Conservation (phyloP, 768 basidiomycete genomes). For the Suillus plorans region DNA sequence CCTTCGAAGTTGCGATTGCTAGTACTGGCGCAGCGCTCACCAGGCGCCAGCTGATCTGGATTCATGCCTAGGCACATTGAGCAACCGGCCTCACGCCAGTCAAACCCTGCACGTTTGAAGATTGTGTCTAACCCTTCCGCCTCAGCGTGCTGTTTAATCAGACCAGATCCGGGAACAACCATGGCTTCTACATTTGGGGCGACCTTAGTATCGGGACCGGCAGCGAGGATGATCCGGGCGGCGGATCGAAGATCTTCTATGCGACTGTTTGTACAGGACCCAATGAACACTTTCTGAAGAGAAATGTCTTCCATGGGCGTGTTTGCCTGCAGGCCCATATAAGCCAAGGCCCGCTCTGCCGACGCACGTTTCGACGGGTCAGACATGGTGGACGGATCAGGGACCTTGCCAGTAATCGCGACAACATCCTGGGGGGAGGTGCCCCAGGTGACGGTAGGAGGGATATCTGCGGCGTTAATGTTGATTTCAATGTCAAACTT, state of each 20-base stretch:
- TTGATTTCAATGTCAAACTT: conserved; percentile 82
- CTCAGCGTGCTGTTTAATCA: conserved; percentile 90
- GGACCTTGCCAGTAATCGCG: conserved; percentile 78
- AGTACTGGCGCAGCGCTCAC: conserved; percentile 86
- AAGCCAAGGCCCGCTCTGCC: conserved; percentile 72
- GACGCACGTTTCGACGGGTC: conserved; percentile 67
- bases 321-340: conserved; percentile 85
- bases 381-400: conserved; percentile 66
- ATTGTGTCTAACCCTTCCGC: conserved; percentile 83
- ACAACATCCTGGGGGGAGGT: conserved; percentile 89
- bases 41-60: conserved; percentile 82
- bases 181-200: conserved; percentile 77
- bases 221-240: conserved; percentile 72
- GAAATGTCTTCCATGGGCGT: conserved; percentile 76
- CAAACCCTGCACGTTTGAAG: conserved; percentile 89
- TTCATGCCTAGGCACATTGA: conserved; percentile 98
- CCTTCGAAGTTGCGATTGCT: conserved; percentile 95
- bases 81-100: conserved; percentile 94
- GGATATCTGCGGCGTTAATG: conserved; percentile 80
- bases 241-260: conserved; percentile 92
- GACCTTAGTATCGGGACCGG: conserved; percentile 72
- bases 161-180: conserved; percentile 89
- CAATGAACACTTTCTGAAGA: conserved; percentile 90
- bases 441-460: conserved; percentile 91
- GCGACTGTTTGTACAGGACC: conserved; percentile 92